A percentile compares a stretch with the other conserved stretches of the same genome.
Evolutionary conservation across 2,329 filamentous ascomycete species (phyloP).

Genomic region (Verticillium longisporum): DNA sequence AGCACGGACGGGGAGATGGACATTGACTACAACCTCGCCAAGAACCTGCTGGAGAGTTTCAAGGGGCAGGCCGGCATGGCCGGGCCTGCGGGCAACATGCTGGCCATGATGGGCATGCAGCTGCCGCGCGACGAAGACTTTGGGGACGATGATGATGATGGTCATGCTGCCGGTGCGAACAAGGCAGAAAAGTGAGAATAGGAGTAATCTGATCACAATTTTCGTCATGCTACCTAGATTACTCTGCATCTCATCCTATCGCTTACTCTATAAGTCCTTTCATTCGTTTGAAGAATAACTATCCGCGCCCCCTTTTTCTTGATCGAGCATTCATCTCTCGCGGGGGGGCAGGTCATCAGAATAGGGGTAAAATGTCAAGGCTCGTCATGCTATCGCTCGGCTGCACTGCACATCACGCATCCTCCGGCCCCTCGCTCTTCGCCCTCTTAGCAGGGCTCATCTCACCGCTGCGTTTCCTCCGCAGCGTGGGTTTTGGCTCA

Average conservation of each 20-base stretch:
- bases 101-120: conserved; percentile 77
- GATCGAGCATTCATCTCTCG: no score
- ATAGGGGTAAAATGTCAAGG: background rate
- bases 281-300: no score
- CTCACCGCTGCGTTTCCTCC: conserved; percentile 30
- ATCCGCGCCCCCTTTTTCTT: no score
- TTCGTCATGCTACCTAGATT: background rate
- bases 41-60: conserved; percentile 87
- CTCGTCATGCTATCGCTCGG: background rate
- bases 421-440: conserved; percentile 16
- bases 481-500: conserved; percentile 10
- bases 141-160: conserved; percentile 19
- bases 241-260: no score
- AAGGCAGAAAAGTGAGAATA: background rate
- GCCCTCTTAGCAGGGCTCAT: conserved; percentile 37
- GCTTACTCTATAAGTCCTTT: background rate
- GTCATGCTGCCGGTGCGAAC: background rate
- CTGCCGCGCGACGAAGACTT: conserved; percentile 74
- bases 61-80: conserved; percentile 81
- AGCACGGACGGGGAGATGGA: conserved; percentile 56
- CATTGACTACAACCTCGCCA: conserved; percentile 80
- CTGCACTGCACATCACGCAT: background rate
- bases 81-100: conserved; percentile 80
- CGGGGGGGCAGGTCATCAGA: background rate
- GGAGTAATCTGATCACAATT: no score